Evolutionary conservation across 331 rosid species (phyloP).

Genomic region (Pyrus hybrid): DNA sequence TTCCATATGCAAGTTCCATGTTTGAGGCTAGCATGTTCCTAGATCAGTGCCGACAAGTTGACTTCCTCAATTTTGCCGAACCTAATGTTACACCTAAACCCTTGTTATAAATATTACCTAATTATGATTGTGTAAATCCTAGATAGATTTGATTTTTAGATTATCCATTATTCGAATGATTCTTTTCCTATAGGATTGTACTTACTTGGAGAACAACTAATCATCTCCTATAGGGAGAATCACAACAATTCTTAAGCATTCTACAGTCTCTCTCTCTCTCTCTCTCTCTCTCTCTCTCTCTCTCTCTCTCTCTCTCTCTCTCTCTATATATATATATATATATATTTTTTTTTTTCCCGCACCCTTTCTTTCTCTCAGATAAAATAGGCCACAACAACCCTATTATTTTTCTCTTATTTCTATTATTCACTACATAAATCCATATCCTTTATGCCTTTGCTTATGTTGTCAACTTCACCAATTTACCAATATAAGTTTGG

Average conservation of each 20-base stretch:
- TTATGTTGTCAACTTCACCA: background rate
- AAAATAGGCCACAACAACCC: background rate
- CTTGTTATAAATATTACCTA: background rate
- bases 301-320: too few species aligned
- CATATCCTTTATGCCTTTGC: background rate
- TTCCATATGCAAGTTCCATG: background rate
- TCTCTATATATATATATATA: too few species aligned
- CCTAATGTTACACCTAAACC: background rate
- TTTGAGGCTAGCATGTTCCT: background rate
- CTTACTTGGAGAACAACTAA: too few species aligned
- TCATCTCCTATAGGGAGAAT: too few species aligned
- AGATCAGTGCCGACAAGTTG: background rate
- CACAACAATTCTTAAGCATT: too few species aligned
- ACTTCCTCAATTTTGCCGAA: background rate
- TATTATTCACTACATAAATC: background rate
- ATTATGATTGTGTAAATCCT: background rate
- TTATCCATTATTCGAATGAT: background rate
- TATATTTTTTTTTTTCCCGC: too few species aligned
- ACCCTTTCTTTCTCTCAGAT: too few species aligned
- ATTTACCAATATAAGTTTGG: background rate
- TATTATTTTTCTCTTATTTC: background rate
- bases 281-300: too few species aligned
- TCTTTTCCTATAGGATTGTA: too few species aligned
- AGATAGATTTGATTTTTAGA: background rate
- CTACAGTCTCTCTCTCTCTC: too few species aligned